Evolutionary conservation across 257 asterid genomes (phyloP), one percentile per base, ranked within the genome.

Genomic region (Fraxinus excelsior): DNA sequence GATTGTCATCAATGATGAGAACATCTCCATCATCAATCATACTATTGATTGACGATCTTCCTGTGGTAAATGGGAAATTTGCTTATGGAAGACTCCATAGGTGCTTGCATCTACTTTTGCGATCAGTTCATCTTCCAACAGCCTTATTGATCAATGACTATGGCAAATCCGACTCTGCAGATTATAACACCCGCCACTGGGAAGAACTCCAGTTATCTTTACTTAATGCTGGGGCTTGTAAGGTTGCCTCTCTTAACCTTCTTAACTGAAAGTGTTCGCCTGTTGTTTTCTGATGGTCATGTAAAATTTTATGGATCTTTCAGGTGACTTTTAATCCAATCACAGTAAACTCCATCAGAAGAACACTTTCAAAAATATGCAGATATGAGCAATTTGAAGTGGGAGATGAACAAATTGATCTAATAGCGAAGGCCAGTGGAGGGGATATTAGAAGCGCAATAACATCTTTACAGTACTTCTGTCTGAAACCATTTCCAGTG

Each of bases 381-480:
- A 87, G 77, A 86, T 80, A 69, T 88, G 99, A 95, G 83, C 85
- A 82, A 67, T 73, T 81, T 70, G 85, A 88, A 82, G 88, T 86
- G 80, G 87, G 86, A 71, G 90, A 85, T 85, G 97, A 86, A 81
- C 84, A 90, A 46, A 85, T 93, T 77, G 93, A 93, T 79, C 80
- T 79, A 72, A 86, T 93, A 73, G 97, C 98, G 73, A 88, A 93
- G 83, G 75, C 90, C 65, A 90, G 98, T 83, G 97, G 93, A 82
- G 99, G 99, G 78, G 99, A 95, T 83, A 89, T 95, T 70, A 84
- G 99, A 86, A 86, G 90, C 62, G 98, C 98, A 66, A 89, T 95
- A 80, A 91, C 94, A 73, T 91, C 97, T 37, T 84, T 95, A 75
- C 98, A 95, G 80, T 95, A 88, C 89, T 85, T 90, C 85, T 90